Evolutionary conservation across 2,329 filamentous ascomycete genomes (phyloP).

Genomic region (Trichoderma endophyticum): DNA sequence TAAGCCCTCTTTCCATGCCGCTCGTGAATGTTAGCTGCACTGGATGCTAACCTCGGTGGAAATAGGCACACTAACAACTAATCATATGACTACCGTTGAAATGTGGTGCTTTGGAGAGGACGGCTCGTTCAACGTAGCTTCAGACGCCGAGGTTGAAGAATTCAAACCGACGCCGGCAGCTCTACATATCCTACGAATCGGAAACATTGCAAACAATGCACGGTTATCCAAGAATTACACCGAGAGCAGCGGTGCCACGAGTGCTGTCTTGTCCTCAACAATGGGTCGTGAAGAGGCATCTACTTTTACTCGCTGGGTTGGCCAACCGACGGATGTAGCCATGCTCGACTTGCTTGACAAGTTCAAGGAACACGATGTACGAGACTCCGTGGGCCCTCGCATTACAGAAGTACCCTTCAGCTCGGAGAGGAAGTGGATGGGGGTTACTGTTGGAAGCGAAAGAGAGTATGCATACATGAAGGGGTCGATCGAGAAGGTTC

Average conservation of each 20-base stretch:
- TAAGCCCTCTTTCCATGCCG: constrained; percentile 30
- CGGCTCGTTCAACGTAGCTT: constrained; percentile 50
- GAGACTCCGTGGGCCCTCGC: constrained; percentile 78
- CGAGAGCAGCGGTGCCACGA: constrained; percentile 66
- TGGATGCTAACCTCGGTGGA: not conserved
- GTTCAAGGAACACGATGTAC: constrained; percentile 87
- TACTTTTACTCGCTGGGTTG: constrained; percentile 84
- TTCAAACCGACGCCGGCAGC: constrained; percentile 68
- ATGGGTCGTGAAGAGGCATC: constrained; percentile 57
- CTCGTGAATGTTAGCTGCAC: not conserved
- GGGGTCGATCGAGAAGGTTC: constrained; percentile 82
- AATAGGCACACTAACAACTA: constrained; percentile 83
- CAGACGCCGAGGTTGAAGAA: constrained; percentile 53
- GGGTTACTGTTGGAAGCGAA: constrained; percentile 74
- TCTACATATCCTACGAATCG: constrained; percentile 79
- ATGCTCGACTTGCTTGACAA: constrained; percentile 89
- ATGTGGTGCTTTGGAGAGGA: constrained; percentile 87
- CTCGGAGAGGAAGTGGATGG: constrained; percentile 99
- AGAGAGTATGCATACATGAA: constrained; percentile 92
- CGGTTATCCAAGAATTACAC: constrained; percentile 70
- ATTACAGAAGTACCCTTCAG: constrained; percentile 90
- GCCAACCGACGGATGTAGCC: constrained; percentile 96
- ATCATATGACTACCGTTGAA: constrained; percentile 96
- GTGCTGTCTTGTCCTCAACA: constrained; percentile 80
- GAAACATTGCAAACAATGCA: constrained; percentile 95